Conservation (phyloP, 441 rosid species). For the Populus hybrid region DNA sequence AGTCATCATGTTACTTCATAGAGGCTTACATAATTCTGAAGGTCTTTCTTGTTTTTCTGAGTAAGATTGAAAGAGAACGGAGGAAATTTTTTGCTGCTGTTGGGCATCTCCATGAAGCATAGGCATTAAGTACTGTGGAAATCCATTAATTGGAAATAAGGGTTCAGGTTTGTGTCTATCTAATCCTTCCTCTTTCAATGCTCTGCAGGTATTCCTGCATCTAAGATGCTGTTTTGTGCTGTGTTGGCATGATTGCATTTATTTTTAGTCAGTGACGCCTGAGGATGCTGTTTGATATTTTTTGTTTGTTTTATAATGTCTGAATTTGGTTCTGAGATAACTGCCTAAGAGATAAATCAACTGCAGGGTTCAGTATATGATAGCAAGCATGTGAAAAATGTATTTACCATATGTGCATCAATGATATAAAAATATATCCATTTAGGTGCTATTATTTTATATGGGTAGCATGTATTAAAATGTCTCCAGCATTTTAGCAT, state of each 20-base stretch:
- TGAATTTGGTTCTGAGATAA: neutral
- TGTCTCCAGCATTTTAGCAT: neutral
- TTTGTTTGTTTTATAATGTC: neutral
- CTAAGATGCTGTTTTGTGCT: neutral
- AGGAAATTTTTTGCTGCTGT: constrained; percentile 23
- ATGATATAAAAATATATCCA: neutral
- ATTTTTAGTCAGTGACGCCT: neutral
- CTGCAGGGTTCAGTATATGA: neutral
- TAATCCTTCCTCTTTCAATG: neutral
- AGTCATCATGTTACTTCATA: constrained; percentile 2
- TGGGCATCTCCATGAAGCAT: constrained; percentile 31
- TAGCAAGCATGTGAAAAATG: neutral
- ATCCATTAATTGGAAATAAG: constrained; percentile 1
- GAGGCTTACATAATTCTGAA: constrained; percentile 13
- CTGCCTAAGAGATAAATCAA: neutral
- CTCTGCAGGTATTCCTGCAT: neutral
- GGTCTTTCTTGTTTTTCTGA: constrained; percentile 16
- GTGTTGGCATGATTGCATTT: neutral
- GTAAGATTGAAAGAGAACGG: constrained; percentile 50
- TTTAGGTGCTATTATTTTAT: constrained; percentile 1
- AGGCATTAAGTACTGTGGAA: constrained; percentile 15
- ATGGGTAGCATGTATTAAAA: neutral
- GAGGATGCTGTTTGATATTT: neutral
- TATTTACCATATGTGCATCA: neutral
- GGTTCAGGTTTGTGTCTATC: constrained; percentile 22